Evolutionary conservation across 495 filamentous ascomycete genomes (phyloP).

Genomic region (Thozetella sp.): DNA sequence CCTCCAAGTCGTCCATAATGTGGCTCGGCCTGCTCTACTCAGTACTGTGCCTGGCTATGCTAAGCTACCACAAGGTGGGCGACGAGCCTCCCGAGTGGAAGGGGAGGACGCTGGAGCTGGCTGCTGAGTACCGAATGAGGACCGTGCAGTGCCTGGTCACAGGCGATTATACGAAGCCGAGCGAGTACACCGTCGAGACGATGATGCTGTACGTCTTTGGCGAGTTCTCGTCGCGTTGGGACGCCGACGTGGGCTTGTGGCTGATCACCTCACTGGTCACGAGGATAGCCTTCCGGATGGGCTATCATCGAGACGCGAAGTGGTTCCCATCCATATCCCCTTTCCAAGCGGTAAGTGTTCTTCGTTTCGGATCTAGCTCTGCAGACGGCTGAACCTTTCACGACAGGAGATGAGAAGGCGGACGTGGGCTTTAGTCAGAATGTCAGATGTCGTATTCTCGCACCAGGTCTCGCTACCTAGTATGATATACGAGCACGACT

Average conservation of each 20-base stretch:
- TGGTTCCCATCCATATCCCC: constrained; percentile 81
- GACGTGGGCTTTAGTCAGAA: constrained; percentile 83
- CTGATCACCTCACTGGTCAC: constrained; percentile 79
- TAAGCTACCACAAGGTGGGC: constrained; percentile 86
- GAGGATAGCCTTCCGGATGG: constrained; percentile 90
- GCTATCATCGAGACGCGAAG: constrained; percentile 90
- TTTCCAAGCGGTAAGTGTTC: constrained; percentile 66
- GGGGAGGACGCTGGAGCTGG: constrained; percentile 73
- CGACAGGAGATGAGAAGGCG: constrained; percentile 80
- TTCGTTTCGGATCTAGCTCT: neutral
- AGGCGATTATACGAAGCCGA: constrained; percentile 88
- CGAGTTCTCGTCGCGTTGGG: constrained; percentile 76
- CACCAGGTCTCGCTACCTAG: constrained; percentile 86
- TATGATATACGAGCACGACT: constrained; percentile 83
- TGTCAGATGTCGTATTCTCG: constrained; percentile 84
- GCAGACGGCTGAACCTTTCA: neutral
- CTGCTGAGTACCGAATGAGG: constrained; percentile 74
- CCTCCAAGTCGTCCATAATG: constrained; percentile 74
- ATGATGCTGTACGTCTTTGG: constrained; percentile 83
- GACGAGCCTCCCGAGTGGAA: constrained; percentile 89
- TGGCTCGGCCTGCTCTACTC: constrained; percentile 91
- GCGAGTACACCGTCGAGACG: constrained; percentile 85
- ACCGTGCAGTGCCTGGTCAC: constrained; percentile 86
- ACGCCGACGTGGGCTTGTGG: constrained; percentile 82
- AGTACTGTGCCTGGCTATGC: constrained; percentile 86